Evolutionary conservation across 257 asterid species (phyloP), one percentile per base, ranked within the genome.

Genomic region (Scutellaria minor): DNA sequence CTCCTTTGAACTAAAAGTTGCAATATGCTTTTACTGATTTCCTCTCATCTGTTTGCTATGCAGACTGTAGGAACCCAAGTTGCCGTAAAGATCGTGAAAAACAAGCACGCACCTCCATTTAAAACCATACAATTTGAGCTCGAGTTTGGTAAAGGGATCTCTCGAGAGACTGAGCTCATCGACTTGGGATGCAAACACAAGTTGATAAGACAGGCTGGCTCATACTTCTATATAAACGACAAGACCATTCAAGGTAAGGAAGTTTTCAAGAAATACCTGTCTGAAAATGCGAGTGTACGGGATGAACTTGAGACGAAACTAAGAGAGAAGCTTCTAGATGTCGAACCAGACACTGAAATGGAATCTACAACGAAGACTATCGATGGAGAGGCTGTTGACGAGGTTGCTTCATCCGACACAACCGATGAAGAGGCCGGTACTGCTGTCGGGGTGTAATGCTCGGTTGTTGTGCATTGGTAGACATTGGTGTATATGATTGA

Each of bases 41-140:
- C 35, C 53, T 15, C 35, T 42, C 31, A 58, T 73, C 48, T 58
- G 40, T 68, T 60, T 71, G 40, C 31, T 12, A 45, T 66, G 81
- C 86, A 91, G 98, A 74, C 89, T n/a, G 51, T 84, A 64, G 98
- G 96, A 75, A 93, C 89, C 85, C 91, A 84, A 85, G 91, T 93
- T 31, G n/a, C 70, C 2, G 97, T 91, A 71, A 93, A 93, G 90
- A 89, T 93, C 51, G 94, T 93, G 52, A 93, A 93, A 84, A 93
- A 91, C 86, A 93, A 93, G 80, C 98, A 89, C 27, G 97, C 98
- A 1, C 96, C 97, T 79, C 98, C 98, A 20, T 91, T 90, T 65
- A 87, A 78, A 84, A 87, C 83, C 6, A 96, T 88, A 4, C 86
- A 86, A 70, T 90, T 91, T 55, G 98, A 93, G 84, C 89, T 93